Evolutionary conservation across 2,329 filamentous ascomycete species (phyloP).

Genomic region (Claviceps quebecensis): DNA sequence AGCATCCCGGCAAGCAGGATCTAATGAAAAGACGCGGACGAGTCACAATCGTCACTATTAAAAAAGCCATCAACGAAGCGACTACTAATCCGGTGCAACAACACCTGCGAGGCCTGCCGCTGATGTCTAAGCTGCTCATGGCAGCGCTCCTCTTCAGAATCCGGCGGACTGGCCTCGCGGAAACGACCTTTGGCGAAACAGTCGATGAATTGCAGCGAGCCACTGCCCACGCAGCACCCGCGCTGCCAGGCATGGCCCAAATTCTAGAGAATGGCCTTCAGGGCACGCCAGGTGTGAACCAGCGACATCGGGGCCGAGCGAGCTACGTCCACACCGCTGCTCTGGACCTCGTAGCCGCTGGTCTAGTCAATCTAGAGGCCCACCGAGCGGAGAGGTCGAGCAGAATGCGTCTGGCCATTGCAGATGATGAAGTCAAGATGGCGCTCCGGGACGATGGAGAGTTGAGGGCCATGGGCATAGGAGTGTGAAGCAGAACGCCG

Average conservation of each 20-base stretch:
- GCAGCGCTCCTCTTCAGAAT: slow-evolving; percentile 67
- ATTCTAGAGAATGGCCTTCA: slow-evolving; percentile 19
- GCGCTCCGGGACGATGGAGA: slow-evolving; percentile 82
- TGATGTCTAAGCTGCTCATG: slow-evolving; percentile 74
- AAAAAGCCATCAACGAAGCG: slow-evolving; percentile 87
- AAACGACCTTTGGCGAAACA: slow-evolving; percentile 80
- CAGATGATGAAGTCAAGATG: slow-evolving; percentile 79
- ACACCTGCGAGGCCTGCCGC: slow-evolving; percentile 67
- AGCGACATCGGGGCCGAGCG: slow-evolving; percentile 19
- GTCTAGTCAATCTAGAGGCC: slow-evolving; percentile 72
- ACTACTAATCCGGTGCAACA: slow-evolving; percentile 87
- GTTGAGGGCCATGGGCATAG: slow-evolving; percentile 63
- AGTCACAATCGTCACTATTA: slow-evolving; percentile 87
- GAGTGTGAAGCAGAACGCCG: slow-evolving; percentile 13
- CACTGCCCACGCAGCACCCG: slow-evolving; percentile 19
- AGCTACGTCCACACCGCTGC: slow-evolving; percentile 53
- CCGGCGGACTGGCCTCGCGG: slow-evolving; percentile 69
- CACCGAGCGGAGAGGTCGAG: slow-evolving; percentile 72
- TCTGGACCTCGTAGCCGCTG: slow-evolving; percentile 72
- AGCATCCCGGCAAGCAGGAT: slow-evolving; percentile 19
- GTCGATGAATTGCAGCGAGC: slow-evolving; percentile 54
- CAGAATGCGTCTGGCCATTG: slow-evolving; percentile 72
- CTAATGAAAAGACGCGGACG: slow-evolving; percentile 24
- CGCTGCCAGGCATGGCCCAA: slow-evolving; percentile 23
- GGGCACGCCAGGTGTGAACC: slow-evolving; percentile 13